A percentile compares a stretch with the other conserved stretches of the same genome.
These are phyloP conservation scores for Bruguiera hainesii DNA, from an alignment of 441 rosid species.

Conservation along the genomic window DNA sequence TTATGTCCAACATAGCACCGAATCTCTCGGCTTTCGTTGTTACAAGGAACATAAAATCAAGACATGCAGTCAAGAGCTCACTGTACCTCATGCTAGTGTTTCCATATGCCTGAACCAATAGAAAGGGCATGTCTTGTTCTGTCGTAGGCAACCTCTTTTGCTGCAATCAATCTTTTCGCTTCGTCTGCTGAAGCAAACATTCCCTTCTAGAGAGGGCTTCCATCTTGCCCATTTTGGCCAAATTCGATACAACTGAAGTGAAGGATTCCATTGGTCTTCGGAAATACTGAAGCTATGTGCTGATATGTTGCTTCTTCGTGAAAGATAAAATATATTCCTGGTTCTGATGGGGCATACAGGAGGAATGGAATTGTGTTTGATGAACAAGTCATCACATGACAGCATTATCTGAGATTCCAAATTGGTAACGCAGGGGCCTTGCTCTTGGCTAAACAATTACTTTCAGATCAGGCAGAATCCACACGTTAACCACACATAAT, in stretches of 20 bases:
- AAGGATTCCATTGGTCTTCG: constrained; percentile 13
- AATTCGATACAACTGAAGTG: constrained; percentile 4
- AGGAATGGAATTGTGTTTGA: not conserved
- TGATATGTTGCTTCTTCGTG: not conserved
- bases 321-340: constrained; percentile 1
- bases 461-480: not conserved
- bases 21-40: constrained; percentile 6
- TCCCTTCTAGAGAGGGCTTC: constrained; percentile 7
- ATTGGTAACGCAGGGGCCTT: not conserved
- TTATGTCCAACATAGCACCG: not conserved
- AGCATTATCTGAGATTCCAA: constrained; percentile 11
- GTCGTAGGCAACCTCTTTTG: not conserved
- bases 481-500: too few species aligned
- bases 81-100: constrained; percentile 9
- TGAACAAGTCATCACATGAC: constrained; percentile 9
- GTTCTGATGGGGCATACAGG: not conserved
- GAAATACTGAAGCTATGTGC: constrained; percentile 14
- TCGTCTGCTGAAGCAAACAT: not conserved
- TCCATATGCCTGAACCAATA: constrained; percentile 9
- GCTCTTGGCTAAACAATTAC: not conserved
- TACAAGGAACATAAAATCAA: not conserved
- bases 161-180: not conserved
- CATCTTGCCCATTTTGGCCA: constrained; percentile 18
- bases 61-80: not conserved
- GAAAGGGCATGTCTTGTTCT: not conserved